Evolutionary conservation across 2,329 filamentous ascomycete species (phyloP), one percentile per base, ranked within the genome.

Genomic region (Trichoderma afroharzianum): DNA sequence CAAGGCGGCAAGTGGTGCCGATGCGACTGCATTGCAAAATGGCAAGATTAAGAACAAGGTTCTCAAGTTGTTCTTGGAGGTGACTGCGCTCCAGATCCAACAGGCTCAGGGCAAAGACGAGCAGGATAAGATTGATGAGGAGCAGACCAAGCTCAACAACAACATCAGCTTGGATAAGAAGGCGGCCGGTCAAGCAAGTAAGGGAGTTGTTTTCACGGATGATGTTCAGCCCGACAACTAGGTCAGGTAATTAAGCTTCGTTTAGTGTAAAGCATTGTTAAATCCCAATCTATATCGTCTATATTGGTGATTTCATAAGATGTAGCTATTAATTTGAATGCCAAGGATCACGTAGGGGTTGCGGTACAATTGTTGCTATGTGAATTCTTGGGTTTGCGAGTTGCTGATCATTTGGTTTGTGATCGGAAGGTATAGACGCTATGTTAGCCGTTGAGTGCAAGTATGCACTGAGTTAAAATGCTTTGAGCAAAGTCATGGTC

Each of bases 31-130:
- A n/a, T 32, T 66, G 47, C 63, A 66, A 24, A 66, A 66, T n/a
- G 63, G 63, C 30, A 66, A 66, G 14, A 66, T 66, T 14, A 55
- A 66, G 30, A 66, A 66, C 63, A 66, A 66, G 63, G 63, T 66
- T 66, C 32, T 66, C 8, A 66, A 66, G 11, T 12, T 66, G 30
- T 66, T 66, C 15, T 33, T 66, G 14, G 63, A 66, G 50, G 63
- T 66, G 30, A 36, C 63, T 7, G 47, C 63, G 9, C 63, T 66
- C 24, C 63, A 66, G n/a, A 66, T 66, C 21, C 28, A 66, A 24
- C 63, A 66, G 47, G 63, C 63, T n/a, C 63, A 66, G 18, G 63
- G 63, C 14, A n/a, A 21, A 1, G 30, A 55, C 8, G 36, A 28
- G 43, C 8, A n/a, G 47, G 47, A 55, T 7, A 66, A 66, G 30